These are phyloP conservation scores for Fusarium humuli DNA, from an alignment of 2,329 filamentous ascomycete genomes.

Conservation along the genomic window DNA sequence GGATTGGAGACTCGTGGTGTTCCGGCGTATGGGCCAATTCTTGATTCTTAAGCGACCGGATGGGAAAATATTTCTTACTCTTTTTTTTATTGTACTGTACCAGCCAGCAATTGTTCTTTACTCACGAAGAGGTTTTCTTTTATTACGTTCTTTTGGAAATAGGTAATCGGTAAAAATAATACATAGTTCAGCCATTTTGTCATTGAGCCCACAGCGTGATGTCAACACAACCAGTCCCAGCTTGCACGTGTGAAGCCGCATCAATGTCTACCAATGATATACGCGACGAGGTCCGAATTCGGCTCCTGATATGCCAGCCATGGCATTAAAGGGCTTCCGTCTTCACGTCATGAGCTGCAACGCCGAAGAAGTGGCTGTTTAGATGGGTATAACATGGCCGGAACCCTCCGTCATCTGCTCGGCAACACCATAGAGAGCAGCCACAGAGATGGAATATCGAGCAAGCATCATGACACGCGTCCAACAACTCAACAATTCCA, in stretches of 20 bases:
- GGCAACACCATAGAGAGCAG: background rate
- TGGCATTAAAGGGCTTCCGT: fast-evolving
- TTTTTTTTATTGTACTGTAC: background rate
- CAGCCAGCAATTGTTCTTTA: background rate
- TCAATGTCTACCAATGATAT: no score
- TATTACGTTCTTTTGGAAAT: background rate
- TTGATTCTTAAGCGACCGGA: constrained; percentile 57
- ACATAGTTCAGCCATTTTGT: background rate
- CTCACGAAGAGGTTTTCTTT: background rate
- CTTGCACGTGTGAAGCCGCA: background rate
- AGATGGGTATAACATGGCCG: fast-evolving
- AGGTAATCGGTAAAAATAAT: background rate
- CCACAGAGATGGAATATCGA: no score
- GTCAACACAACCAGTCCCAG: background rate
- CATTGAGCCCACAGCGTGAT: background rate
- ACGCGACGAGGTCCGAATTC: background rate
- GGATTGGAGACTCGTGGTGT: constrained; percentile 71
- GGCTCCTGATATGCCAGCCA: fast-evolving
- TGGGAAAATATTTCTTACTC: background rate
- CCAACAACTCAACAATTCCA: background rate
- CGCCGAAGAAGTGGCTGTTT: background rate
- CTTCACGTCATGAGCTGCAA: background rate
- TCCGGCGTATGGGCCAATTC: constrained; percentile 75
- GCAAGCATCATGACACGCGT: background rate
- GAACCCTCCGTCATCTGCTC: background rate